Evolutionary conservation across 306 rosid genomes (phyloP).

Genomic region (Lathyrus tuberosus): DNA sequence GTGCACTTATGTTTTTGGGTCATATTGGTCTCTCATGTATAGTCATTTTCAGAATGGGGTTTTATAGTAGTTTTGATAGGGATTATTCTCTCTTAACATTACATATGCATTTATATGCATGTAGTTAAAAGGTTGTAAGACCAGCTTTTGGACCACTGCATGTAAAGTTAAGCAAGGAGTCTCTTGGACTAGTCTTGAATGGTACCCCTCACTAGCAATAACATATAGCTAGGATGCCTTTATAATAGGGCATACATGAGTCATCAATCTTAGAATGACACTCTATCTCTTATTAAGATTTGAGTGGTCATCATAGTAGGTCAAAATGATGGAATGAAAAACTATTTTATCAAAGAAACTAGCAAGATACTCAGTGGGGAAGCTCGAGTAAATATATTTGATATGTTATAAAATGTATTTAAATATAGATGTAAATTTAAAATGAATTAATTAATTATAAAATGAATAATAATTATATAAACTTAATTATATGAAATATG

Average conservation of each 20-base stretch:
- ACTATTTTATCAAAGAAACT: no score
- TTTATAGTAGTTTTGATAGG: not conserved
- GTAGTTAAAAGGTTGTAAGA: not conserved
- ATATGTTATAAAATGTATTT: no score
- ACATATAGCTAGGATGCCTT: not conserved
- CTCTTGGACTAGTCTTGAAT: not conserved
- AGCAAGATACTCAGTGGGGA: no score
- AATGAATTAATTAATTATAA: no score
- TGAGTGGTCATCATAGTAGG: not conserved
- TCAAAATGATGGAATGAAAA: not conserved
- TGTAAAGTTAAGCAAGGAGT: not conserved
- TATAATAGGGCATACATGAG: not conserved
- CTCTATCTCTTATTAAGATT: not conserved
- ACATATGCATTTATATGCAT: no score
- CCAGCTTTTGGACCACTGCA: conserved; percentile 9
- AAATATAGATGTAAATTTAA: no score
- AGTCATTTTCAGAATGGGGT: conserved; percentile 1
- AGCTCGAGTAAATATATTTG: no score
- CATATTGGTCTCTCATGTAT: not conserved
- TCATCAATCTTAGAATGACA: not conserved
- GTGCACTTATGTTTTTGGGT: not conserved
- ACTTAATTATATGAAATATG: no score
- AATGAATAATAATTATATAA: no score
- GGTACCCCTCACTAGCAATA: not conserved
- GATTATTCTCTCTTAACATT: not conserved